Evolutionary conservation across 2,329 filamentous ascomycete genomes (phyloP).

Genomic region (Lecanicillium sp.): DNA sequence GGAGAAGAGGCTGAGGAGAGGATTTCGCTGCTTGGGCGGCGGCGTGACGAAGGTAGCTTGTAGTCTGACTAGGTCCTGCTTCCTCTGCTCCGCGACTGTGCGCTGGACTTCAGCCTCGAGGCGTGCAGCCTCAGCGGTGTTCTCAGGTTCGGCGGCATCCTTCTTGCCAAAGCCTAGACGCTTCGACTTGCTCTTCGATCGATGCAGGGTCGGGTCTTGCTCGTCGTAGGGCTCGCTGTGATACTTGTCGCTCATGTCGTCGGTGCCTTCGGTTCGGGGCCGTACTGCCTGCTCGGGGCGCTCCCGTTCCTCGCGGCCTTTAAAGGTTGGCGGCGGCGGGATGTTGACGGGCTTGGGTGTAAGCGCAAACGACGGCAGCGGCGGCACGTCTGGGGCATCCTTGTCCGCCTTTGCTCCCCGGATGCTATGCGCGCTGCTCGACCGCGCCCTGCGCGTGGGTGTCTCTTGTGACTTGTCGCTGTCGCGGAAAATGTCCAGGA

Average conservation of each 20-base stretch:
- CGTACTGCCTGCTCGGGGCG: neutral
- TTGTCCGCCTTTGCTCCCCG: constrained; percentile 15
- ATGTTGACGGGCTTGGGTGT: constrained; percentile 25
- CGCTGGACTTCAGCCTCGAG: constrained; percentile 43
- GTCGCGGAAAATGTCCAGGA: constrained; percentile 26
- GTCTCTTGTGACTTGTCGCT: constrained; percentile 11
- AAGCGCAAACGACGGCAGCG: constrained; percentile 22
- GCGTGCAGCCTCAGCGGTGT: constrained; percentile 27
- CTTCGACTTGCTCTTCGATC: constrained; percentile 1
- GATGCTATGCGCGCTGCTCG: constrained; percentile 22
- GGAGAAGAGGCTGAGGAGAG: constrained; percentile 42
- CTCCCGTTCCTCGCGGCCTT: constrained; percentile 9
- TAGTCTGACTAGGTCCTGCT: constrained; percentile 40
- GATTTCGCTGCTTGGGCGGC: constrained; percentile 29
- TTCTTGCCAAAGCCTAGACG: constrained; percentile 4
- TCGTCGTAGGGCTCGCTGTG: constrained; percentile 16
- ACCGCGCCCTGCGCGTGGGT: constrained; percentile 18
- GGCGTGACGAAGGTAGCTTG: constrained; percentile 36
- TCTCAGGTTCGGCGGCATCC: neutral
- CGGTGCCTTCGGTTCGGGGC: neutral
- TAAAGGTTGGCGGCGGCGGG: constrained; percentile 17
- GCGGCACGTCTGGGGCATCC: constrained; percentile 19
- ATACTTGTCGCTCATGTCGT: neutral
- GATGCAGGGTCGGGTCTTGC: neutral
- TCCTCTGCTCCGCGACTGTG: constrained; percentile 44